These are phyloP conservation scores for Xylaria sp. DNA, from an alignment of 2,329 filamentous ascomycete genomes.

Conservation along the genomic window DNA sequence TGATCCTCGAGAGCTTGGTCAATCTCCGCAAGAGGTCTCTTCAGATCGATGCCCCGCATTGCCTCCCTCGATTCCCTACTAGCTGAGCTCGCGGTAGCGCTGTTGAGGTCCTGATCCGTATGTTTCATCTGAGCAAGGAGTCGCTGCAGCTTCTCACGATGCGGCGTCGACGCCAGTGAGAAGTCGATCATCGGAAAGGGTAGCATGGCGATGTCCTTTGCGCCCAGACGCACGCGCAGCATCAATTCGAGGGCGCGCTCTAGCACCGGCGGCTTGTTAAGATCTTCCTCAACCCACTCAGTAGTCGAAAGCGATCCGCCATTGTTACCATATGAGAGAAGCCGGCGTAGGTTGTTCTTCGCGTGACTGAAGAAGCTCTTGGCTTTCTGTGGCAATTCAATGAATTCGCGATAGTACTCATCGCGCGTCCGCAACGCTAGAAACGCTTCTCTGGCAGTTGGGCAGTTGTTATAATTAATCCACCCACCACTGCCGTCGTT, in stretches of 20 bases:
- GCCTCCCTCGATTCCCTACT: constrained; percentile 13
- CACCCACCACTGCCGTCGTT: constrained; percentile 26
- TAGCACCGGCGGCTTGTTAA: constrained; percentile 42
- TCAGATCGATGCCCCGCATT: not conserved
- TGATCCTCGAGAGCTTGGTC: constrained; percentile 16
- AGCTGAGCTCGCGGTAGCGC: not conserved
- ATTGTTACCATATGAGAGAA: constrained; percentile 39
- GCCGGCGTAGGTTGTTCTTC: constrained; percentile 45
- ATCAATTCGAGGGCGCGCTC: constrained; percentile 47
- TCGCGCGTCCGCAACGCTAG: constrained; percentile 35
- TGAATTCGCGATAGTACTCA: constrained; percentile 45
- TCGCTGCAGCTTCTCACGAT: constrained; percentile 26
- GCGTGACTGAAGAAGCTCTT: constrained; percentile 41
- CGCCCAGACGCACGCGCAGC: constrained; percentile 43
- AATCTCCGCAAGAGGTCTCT: constrained; percentile 7
- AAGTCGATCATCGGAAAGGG: constrained; percentile 46
- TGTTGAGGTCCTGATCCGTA: constrained; percentile 38
- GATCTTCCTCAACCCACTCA: constrained; percentile 37
- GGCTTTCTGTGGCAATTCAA: constrained; percentile 32
- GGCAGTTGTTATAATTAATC: not conserved
- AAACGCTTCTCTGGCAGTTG: too few species aligned
- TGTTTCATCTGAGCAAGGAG: constrained; percentile 18
- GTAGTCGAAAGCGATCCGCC: not conserved
- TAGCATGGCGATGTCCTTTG: constrained; percentile 42
- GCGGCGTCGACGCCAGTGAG: constrained; percentile 20